Base-by-base conservation (phyloP, 805 yeast genomes). In the Ogataea siamensis region DNA sequence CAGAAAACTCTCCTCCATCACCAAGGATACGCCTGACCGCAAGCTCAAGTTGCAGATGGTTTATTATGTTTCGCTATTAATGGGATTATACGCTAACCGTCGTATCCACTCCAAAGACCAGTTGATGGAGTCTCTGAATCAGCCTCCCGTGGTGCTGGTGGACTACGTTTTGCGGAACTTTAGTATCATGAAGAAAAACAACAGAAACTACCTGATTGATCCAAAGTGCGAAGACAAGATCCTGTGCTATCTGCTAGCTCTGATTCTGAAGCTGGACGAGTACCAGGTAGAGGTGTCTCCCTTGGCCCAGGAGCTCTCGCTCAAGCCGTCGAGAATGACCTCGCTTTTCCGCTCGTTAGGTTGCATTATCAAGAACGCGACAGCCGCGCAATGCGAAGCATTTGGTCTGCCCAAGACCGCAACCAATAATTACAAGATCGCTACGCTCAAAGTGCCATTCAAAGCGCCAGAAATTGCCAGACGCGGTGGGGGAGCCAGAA, bases 141-240 rank as follows among this genome's bases (percentile, higher is more conserved):
- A 73, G 42, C 86, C 91, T n/a, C 88, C 95, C 13, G 87, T 85
- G 41, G 54, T 69, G 3, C 67, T 91, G 17, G 64, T 88, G 5
- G 89, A 84, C 53, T 85, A 86, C 27, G 62, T 87, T 22, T 63
- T 93, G 43, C 73, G 73, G 34, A 72, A 83, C 43, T 93, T 87
- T 62, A 75, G 97, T 10, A 74, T 81, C 19, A 55, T 73, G 20
- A 80, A 76, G 60, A 66, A 84, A n/a, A 83, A 81, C 57, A 87
- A 82, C 46, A 75, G 81, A 50, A 73, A 82, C n/a, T 91, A 76
- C 58, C 69, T 75, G 45, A 76, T 93, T 44, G 97, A 93, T 56
- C 96, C 98, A 27, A 82, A 77, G 52, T 76, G 78, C 55, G 96
- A 87, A 61, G 96, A 87, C 64, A 87, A 83, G 63, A 68, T 93